Conservation (phyloP, 805 yeast species). For the Clavispora vitiphila region DNA sequence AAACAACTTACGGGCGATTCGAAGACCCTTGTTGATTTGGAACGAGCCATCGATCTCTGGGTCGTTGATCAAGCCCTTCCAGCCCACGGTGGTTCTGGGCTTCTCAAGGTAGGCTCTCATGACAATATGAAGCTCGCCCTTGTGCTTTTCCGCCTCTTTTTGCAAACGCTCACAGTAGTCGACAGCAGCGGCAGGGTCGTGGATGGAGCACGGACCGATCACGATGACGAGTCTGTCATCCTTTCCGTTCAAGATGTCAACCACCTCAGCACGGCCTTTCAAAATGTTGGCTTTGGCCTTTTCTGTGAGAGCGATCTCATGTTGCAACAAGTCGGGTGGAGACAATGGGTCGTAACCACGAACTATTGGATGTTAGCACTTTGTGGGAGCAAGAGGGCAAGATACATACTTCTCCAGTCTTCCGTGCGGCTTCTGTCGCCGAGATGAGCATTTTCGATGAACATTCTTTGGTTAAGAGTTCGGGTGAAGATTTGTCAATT, state of each 20-base stretch:
- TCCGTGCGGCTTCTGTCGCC: conserved; percentile 76
- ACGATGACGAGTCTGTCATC: conserved; percentile 84
- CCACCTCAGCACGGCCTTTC: conserved; percentile 73
- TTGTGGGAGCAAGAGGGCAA: not conserved
- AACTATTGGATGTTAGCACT: conserved; percentile 25
- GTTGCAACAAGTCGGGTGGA: conserved; percentile 86
- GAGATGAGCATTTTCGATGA: conserved; percentile 73
- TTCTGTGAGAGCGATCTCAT: conserved; percentile 67
- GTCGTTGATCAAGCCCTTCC: conserved; percentile 98
- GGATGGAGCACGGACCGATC: conserved; percentile 97
- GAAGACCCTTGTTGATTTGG: conserved; percentile 91
- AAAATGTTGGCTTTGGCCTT: conserved; percentile 58
- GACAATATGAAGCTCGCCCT: conserved; percentile 72
- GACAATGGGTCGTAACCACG: conserved; percentile 90
- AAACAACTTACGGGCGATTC: conserved; percentile 80
- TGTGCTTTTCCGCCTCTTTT: conserved; percentile 61
- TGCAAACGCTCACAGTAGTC: conserved; percentile 77
- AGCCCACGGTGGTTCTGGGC: conserved; percentile 98
- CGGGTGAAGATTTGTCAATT: no score
- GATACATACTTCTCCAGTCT: conserved; percentile 45
- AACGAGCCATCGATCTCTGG: conserved; percentile 91
- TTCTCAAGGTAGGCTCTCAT: conserved; percentile 98
- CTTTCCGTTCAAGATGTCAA: conserved; percentile 63
- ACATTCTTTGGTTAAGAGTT: no score
- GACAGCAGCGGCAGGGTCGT: conserved; percentile 82